Conservation (phyloP, 2,329 filamentous ascomycete species). For the Pseudocercospora macadamiae region DNA sequence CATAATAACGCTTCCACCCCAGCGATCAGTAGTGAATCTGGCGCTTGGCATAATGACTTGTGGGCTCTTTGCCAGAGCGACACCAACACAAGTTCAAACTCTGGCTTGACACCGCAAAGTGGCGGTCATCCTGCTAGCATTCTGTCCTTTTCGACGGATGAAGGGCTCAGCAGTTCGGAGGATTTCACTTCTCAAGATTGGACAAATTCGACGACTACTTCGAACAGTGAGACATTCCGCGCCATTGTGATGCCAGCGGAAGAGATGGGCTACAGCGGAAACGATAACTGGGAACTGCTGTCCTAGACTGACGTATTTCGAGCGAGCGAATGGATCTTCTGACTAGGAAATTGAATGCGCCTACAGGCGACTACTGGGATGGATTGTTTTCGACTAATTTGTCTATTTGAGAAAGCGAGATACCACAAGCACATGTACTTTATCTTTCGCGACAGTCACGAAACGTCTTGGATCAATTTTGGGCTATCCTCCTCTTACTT, state of each 20-base stretch:
- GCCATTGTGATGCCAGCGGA: constrained; percentile 29
- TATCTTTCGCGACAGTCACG: not conserved
- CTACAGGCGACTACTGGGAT: not conserved
- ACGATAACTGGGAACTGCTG: constrained; percentile 42
- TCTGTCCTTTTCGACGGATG: constrained; percentile 34
- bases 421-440: not conserved
- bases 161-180: constrained; percentile 27
- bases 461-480: not conserved
- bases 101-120: constrained; percentile 16
- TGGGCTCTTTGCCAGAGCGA: constrained; percentile 37
- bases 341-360: not conserved
- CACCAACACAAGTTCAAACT: constrained; percentile 24
- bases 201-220: constrained; percentile 18
- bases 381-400: not conserved
- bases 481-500: not conserved
- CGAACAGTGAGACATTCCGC: constrained; percentile 21
- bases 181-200: constrained; percentile 27
- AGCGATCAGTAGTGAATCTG: constrained; percentile 20
- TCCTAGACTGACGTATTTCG: not conserved
- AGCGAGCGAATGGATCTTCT: not conserved
- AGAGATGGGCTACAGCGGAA: constrained; percentile 34
- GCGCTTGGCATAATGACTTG: constrained; percentile 33
- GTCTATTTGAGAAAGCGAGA: not conserved
- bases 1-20: constrained; percentile 28
- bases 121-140: constrained; percentile 29